These are phyloP conservation scores for Suillus ampliporus DNA, from an alignment of 768 basidiomycete genomes.

Conservation along the genomic window DNA sequence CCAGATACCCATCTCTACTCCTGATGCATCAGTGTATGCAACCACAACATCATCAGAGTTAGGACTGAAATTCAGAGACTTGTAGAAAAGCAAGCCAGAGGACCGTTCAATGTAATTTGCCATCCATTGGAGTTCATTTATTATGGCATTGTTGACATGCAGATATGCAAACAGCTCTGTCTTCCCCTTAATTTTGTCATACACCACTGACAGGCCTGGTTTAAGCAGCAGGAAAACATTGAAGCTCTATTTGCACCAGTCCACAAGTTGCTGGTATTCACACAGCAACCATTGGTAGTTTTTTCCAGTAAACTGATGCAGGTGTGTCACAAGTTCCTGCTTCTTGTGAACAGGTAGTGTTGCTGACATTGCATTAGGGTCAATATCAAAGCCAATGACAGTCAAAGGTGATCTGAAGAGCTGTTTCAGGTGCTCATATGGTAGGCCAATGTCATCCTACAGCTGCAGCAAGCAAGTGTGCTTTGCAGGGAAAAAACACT, in stretches of 20 bases:
- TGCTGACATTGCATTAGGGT: conserved; percentile 26
- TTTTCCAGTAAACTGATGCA: background rate
- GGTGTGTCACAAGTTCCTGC: background rate
- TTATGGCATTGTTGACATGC: background rate
- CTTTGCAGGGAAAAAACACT: conserved; percentile 19
- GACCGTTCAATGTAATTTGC: background rate
- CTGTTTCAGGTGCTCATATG: conserved; percentile 37
- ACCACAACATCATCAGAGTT: background rate
- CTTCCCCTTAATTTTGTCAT: conserved; percentile 39
- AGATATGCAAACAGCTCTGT: background rate
- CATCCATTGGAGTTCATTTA: background rate
- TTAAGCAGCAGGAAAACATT: conserved; percentile 44
- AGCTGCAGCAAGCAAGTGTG: conserved; percentile 33
- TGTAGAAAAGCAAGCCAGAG: background rate
- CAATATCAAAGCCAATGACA: conserved; percentile 38
- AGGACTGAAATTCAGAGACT: background rate
- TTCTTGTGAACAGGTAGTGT: conserved; percentile 2
- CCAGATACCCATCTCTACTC: conserved; percentile 27
- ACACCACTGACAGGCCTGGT: conserved; percentile 37
- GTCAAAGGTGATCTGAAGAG: conserved; percentile 22
- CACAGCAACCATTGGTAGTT: conserved; percentile 14
- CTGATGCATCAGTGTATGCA: conserved; percentile 29
- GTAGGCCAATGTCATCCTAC: conserved; percentile 37
- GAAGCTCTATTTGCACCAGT: conserved; percentile 48
- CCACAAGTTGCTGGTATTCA: conserved; percentile 35